Evolutionary conservation across 23 red algal species (phyloP).

Genomic region (Cyanidioschyzon merolae): DNA sequence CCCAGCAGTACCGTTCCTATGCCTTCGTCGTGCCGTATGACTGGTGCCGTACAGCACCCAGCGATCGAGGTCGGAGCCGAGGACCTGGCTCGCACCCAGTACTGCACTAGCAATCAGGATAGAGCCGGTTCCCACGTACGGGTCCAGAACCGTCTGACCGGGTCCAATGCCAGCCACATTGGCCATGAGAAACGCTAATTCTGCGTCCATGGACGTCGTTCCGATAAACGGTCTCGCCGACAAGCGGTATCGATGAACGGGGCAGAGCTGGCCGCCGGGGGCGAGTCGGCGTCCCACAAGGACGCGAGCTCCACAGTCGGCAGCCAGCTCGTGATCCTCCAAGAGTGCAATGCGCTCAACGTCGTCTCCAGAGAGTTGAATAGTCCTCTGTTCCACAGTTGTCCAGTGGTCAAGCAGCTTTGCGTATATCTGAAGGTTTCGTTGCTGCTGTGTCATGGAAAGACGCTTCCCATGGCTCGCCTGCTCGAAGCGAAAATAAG

Average conservation of each 20-base stretch:
- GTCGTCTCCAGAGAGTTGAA: neutral
- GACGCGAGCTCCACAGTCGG: neutral
- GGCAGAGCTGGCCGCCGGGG: neutral
- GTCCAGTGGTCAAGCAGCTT: neutral
- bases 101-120: conserved; percentile 59
- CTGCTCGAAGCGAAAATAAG: conserved; percentile 8
- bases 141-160: conserved; percentile 60
- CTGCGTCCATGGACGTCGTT: conserved; percentile 90
- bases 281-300: conserved; percentile 25
- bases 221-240: conserved; percentile 57
- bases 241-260: conserved; percentile 31
- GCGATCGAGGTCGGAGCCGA: conserved; percentile 71
- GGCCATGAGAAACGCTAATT: conserved; percentile 96
- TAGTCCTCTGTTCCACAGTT: neutral
- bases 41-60: conserved; percentile 39
- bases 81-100: conserved; percentile 37
- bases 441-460: neutral
- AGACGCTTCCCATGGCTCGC: neutral
- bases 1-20: neutral
- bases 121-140: conserved; percentile 76
- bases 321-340: neutral
- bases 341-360: neutral
- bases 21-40: conserved; percentile 17
- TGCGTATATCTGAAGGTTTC: neutral
- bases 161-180: conserved; percentile 59